Conservation (phyloP, 495 filamentous ascomycete species). For the Chaetomium fimeti region DNA sequence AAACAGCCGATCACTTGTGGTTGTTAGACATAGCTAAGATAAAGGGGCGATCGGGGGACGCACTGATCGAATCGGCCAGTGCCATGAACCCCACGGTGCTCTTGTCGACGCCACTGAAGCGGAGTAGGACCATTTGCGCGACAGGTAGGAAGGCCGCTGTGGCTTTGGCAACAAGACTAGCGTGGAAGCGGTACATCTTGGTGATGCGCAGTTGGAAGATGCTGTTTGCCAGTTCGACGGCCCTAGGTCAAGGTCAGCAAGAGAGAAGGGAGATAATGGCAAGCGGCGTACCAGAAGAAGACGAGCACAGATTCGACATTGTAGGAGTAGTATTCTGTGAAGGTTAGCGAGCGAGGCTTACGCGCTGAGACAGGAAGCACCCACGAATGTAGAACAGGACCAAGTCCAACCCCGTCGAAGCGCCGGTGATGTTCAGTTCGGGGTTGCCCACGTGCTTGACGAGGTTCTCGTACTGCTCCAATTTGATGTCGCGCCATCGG, state of each 20-base stretch:
- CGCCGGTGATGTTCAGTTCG: constrained; percentile 49
- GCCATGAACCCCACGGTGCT: constrained; percentile 39
- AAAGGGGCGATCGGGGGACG: constrained; percentile 15
- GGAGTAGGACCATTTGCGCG: constrained; percentile 41
- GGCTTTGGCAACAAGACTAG: constrained; percentile 39
- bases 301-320: constrained; percentile 50
- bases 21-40: not conserved
- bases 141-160: constrained; percentile 39
- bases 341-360: not conserved
- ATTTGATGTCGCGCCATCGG: constrained; percentile 45
- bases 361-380: not conserved
- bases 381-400: constrained; percentile 51
- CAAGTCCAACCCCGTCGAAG: constrained; percentile 43
- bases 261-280: not conserved
- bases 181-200: constrained; percentile 29
- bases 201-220: constrained; percentile 36
- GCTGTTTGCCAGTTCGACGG: constrained; percentile 41
- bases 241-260: constrained; percentile 30
- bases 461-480: constrained; percentile 41
- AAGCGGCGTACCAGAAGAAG: constrained; percentile 42
- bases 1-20: constrained; percentile 45
- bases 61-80: constrained; percentile 45
- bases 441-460: constrained; percentile 38
- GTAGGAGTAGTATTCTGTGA: constrained; percentile 50
- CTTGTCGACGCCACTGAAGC: constrained; percentile 30